Base-by-base conservation (phyloP, 768 basidiomycete species). In the Pleurotus giganteus region DNA sequence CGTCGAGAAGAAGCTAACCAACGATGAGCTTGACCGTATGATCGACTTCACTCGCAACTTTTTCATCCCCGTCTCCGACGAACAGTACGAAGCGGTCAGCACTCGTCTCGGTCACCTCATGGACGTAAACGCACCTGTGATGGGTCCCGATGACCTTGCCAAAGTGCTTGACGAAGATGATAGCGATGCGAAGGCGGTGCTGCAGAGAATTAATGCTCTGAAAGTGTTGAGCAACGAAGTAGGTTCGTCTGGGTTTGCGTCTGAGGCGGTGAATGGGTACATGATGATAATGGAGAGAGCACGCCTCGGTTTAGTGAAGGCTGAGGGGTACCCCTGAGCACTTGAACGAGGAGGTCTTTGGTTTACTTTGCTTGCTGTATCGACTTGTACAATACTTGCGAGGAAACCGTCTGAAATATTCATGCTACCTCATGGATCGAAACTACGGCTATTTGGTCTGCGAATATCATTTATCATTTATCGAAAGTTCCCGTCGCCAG, bases 141-240 rank as follows among this genome's bases (percentile, higher is more conserved):
- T 47, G 46, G 46, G 46, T 7, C 46, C 46, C 23, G 46, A 47
- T 28, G 53, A 54, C 44, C 43, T 54, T 15, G 29, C 21, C 17
- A 42, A 45, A 32, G 53, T 54, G 19, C 46, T 47, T 19, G 46
- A 47, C 17, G 46, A 47, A 5, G 46, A 47, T 8, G 64, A 65
- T 26, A 58, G 60, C 27, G 66, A 67, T 32, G 67, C 64, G 51
- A 71, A 61, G 55, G 68, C 69, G 63, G 71, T 78, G 53, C 59
- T 75, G 37, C 70, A 73, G 39, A 73, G 75, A 52, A 69, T 74
- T 49, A 80, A 82, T 54, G 76, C 78, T 19, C 72, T 79, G 24
- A 71, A 76, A 47, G 67, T 81, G 31, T 49, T 64, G 24, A 58
- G 60, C 37, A 56, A 59, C n/a, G 60, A 61, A 32, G 53, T 47